Conservation (phyloP, 169 alveolate species). For the Miamiensis avidus region DNA sequence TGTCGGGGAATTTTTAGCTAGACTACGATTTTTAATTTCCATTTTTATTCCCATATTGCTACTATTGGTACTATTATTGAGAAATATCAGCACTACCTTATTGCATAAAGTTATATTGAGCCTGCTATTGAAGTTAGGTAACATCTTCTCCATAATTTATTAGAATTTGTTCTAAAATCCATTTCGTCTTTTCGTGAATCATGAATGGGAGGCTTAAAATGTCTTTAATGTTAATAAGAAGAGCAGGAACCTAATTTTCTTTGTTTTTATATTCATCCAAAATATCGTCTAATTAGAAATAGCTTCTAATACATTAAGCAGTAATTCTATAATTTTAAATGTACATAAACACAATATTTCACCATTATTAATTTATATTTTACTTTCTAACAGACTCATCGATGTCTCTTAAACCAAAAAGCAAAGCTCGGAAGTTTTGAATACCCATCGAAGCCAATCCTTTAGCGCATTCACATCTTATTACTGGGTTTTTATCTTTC, state of each 20-base stretch:
- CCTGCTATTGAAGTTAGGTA: background rate
- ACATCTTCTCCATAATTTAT: background rate
- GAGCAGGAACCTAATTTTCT: background rate
- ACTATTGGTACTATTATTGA: background rate
- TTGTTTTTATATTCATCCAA: background rate
- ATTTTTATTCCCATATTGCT: background rate
- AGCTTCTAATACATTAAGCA: background rate
- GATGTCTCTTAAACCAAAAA: slow-evolving; percentile 66
- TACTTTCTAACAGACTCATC: slow-evolving; percentile 65
- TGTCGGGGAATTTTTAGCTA: background rate
- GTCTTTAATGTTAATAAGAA: background rate
- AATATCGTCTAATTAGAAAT: background rate
- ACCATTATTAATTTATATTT: background rate
- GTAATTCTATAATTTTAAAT: background rate
- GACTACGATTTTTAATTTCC: background rate
- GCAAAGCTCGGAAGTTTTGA: slow-evolving; percentile 67
- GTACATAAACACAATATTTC: background rate
- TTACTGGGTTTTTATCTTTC: slow-evolving; percentile 64
- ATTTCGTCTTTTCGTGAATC: background rate
- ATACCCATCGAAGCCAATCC: slow-evolving; percentile 73
- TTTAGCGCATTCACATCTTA: slow-evolving; percentile 67
- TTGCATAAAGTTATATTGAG: no score
- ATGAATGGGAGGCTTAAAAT: background rate
- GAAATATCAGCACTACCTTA: background rate
- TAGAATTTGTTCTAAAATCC: background rate